Evolutionary conservation across 352 stramenopile genomes (phyloP), one percentile per base, ranked within the genome.

Genomic region (Phytopythium oedochilum): DNA sequence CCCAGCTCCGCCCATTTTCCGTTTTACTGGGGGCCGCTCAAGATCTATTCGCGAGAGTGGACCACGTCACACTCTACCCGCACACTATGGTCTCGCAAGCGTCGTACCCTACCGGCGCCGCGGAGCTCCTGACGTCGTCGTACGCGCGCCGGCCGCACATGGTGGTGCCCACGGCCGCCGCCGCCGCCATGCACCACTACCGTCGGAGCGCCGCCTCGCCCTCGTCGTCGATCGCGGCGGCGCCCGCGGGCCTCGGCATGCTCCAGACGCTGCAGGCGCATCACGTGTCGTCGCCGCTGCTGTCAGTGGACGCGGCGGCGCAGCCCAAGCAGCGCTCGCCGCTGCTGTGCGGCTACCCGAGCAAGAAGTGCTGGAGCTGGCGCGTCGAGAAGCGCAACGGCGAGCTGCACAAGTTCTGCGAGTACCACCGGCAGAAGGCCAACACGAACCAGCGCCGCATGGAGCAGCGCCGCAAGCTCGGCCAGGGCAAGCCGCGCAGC

Each of bases 391-490:
- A 92, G 64, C 76, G 80, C 64, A 92, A 91, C 45, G 83, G 83
- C 43, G 78, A 89, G 67, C 67, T 91, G 56, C 83, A 92, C 73
- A 90, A 89, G 66, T 88, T 92, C 48, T 92, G 83, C 63, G 80
- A 92, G 60, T 92, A 89, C 64, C 83, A 92, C 60, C 83, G 83
- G 31, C 76, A 90, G 55, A 90, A 91, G 61, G 80, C 79, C 61
- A 92, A 90, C 68, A 88, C 78, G 35, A 89, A 90, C 69, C 83
- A 92, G 68, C 83, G 81, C 31, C 78, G 77, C 55, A 88, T 92
- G 81, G 81, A 92, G 70, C 78, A 88, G 64, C 78, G 81, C 40
- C 76, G 78, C 57, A 91, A 91, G 60, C 75, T 83, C 29, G 71
- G 75, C 52, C 68, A 55, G 48, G 48, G 48, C 48, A 55, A 55